Percentiles rank a stretch among this genome's conserved stretches.
Evolutionary conservation across 108 stramenopile genomes (phyloP).

Genomic region (Nitzschia palea): DNA sequence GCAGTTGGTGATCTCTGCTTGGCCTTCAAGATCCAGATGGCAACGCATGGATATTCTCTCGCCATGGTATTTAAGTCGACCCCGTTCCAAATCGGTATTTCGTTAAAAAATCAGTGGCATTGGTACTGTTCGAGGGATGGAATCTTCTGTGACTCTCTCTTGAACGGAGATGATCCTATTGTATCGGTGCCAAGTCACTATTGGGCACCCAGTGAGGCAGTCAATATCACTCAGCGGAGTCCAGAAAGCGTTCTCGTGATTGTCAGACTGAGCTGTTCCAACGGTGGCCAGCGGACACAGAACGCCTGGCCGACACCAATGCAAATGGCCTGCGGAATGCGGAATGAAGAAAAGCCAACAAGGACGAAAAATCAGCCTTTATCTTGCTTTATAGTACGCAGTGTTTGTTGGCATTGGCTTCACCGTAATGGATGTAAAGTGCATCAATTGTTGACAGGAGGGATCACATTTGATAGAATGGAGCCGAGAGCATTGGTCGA

Average conservation of each 20-base stretch:
- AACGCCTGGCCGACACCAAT: too few relatives aligned
- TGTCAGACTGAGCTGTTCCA: neutral
- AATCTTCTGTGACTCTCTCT: neutral
- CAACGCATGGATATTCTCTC: neutral
- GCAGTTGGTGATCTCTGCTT: neutral
- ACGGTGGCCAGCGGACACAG: too few relatives aligned
- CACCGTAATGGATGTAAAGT: too few relatives aligned
- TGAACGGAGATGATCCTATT: neutral
- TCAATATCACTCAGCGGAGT: constrained; percentile 3
- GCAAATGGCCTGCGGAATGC: too few relatives aligned
- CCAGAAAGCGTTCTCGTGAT: neutral
- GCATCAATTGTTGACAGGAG: too few relatives aligned
- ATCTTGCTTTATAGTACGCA: too few relatives aligned
- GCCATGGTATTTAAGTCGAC: constrained; percentile 6
- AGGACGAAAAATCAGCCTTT: too few relatives aligned
- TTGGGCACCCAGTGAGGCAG: neutral
- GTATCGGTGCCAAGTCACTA: constrained; percentile 7
- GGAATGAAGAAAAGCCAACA: too few relatives aligned
- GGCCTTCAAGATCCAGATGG: neutral
- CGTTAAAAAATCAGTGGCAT: neutral
- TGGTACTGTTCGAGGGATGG: neutral
- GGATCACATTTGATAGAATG: too few relatives aligned
- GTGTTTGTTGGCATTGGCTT: too few relatives aligned
- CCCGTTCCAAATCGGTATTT: neutral
- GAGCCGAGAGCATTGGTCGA: too few relatives aligned